Conservation (phyloP, 345 rosid species). For the Sonneratia caseolaris region DNA sequence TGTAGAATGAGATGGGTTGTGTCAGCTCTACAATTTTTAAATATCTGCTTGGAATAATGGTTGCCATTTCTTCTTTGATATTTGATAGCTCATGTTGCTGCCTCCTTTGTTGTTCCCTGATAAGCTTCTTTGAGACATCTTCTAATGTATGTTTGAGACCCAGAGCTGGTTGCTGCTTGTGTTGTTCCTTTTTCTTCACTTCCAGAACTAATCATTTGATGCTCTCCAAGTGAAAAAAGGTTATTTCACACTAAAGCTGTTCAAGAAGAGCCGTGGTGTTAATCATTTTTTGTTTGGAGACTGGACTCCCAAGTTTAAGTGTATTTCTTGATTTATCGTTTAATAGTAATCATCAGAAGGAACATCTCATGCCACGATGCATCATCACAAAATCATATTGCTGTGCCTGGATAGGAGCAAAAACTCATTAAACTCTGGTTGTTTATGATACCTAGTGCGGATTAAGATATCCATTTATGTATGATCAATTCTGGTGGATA, state of each 20-base stretch:
- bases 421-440: not conserved
- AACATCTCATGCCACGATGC: not conserved
- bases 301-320: not conserved
- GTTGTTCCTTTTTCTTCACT: not conserved
- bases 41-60: no score
- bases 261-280: not conserved
- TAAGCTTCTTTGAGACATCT: not conserved
- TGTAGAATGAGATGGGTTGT: not conserved
- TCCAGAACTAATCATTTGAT: not conserved
- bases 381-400: not conserved
- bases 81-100: not conserved
- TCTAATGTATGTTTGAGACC: not conserved
- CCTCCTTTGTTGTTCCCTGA: not conserved
- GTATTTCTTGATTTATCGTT: not conserved
- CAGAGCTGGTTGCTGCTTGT: not conserved
- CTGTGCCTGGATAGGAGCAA: not conserved
- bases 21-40: not conserved
- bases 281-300: not conserved
- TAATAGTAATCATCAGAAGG: not conserved
- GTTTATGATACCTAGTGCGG: not conserved
- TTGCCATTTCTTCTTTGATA: no score
- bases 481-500: not conserved
- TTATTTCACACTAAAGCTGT: not conserved
- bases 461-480: not conserved
- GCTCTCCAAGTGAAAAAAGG: not conserved